Evolutionary conservation across 139 green algal species (phyloP), one percentile per base, ranked within the genome.

Genomic region (Nannochloris sp.): DNA sequence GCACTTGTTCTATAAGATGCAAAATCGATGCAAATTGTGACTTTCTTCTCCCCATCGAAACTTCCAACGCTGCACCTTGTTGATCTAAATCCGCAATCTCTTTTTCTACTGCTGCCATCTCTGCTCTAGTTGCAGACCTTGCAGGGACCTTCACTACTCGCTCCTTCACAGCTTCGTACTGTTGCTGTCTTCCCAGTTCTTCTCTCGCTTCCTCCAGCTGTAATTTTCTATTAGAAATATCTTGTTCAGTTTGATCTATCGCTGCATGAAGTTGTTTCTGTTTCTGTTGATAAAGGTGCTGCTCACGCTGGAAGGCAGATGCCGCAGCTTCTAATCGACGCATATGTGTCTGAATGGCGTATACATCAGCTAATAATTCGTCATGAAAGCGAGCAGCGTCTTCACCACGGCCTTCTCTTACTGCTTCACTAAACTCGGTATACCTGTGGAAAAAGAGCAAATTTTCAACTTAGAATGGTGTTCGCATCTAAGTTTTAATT

Each of bases 1-100:
- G 6, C 14, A 61, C 30, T 24, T 64, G 7, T 15, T 33, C 23
- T 13, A 64, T 30, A 23, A 30, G 27, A 14, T 45, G 6, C 23
- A 46, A 12, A 51, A 73, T 54, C 14, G 24, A 54, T 14, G 25
- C 56, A 60, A 76, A 76, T 38, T 76, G 70, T 34, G 29, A 8
- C 42, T 71, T 67, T 58, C 70, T 58, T 23, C 15, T 27, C 38
- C 60, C 62, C 0, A 61, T 47, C 31, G 53, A 30, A 3, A 19
- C 39, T 14, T 56, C 54, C 38, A 76, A 53, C 1, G 29, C 29
- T 19, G 60, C 36, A 23, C 54, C 27, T 54, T 71, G 61, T 39
- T 67, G 36, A 39, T 72, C 51, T 39, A 76, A 37, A 47, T 76
- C 70, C 13, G 32, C 42, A 15, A 76, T 76, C 63, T 76, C 62